Evolutionary conservation across 2,329 filamentous ascomycete species (phyloP).

Genomic region (Neonectria faginata): DNA sequence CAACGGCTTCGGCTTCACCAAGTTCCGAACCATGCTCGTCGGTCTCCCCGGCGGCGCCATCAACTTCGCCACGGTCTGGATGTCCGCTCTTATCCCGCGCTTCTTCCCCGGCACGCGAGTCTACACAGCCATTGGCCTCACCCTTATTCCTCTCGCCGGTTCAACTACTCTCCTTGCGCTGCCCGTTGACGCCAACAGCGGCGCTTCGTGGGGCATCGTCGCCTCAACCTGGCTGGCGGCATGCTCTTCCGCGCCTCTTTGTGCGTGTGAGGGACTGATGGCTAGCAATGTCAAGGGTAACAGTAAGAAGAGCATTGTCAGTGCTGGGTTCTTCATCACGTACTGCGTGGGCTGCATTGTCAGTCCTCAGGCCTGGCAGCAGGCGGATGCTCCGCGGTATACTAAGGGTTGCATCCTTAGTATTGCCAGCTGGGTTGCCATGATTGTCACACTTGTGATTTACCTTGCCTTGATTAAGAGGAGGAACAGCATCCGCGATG

Average conservation of each 20-base stretch:
- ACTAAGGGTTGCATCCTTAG: conserved; percentile 37
- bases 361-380: conserved; percentile 40
- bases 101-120: conserved; percentile 36
- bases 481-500: conserved; percentile 30
- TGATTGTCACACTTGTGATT: conserved; percentile 25
- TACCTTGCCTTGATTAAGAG: conserved; percentile 25
- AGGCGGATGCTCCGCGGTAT: conserved; percentile 39
- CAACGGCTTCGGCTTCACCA: conserved; percentile 27
- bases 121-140: conserved; percentile 28
- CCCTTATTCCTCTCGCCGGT: conserved; percentile 24
- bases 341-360: conserved; percentile 45
- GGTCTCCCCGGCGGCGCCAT: conserved; percentile 28
- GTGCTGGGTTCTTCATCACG: conserved; percentile 42
- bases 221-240: conserved; percentile 43
- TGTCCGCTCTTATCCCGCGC: conserved; percentile 34
- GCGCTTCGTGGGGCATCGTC: conserved; percentile 41
- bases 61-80: conserved; percentile 37
- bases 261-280: conserved; percentile 37
- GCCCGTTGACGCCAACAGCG: conserved; percentile 18
- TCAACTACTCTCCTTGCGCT: conserved; percentile 33
- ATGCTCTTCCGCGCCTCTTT: conserved; percentile 34
- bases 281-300: conserved; percentile 48
- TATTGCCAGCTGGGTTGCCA: conserved; percentile 32
- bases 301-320: conserved; percentile 46
- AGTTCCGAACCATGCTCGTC: conserved; percentile 31